Base-by-base conservation (phyloP, 495 filamentous ascomycete genomes). In the Penicillium goetzii region DNA sequence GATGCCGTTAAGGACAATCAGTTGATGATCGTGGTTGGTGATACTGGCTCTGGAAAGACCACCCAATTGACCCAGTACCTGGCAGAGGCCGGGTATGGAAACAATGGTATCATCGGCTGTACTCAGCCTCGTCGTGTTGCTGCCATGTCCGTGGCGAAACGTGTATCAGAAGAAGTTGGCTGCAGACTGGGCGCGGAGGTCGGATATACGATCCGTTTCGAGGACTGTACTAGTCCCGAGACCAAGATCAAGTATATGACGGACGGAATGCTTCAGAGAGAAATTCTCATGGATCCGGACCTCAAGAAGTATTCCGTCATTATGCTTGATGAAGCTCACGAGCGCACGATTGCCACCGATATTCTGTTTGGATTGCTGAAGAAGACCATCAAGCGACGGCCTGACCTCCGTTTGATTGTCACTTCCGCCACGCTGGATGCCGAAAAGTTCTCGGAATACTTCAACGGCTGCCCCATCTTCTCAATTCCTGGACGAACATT, bases 231-330 rank as follows among this genome's bases (percentile, higher is more conserved):
- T 0, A 90, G 88, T 64, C 88, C 92, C 2, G 88, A 91, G 15
- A 99, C 95, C 14, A 89, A 88, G 73, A 97, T 99, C 80, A 98
- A 98, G 78, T 99, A 98, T 77, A 97, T 98, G 93, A 99, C 95
- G 14, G 95, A 99, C 65, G 95, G 95, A 75, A 99, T 98, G 90
- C 85, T 99, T 68, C 89, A 98, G 78, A 81, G 95, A 77, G 96
- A 99, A 76, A 92, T 97, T 61, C 80, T 99, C 17, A 80, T 97
- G 32, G 96, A 98, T 70, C 91, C 93, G 0, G 86, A 93, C 68
- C 76, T 98, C 49, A 90, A 85, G 72, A 86, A 88, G 67, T 99
- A 99, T 67, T 93, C 91, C 3, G 91, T 96, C 58, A 97, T 99
- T 68, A 98, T 99, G 91, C 82, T 99, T 65, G 95, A 99, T 70